Evolutionary conservation across 352 stramenopile species (phyloP).

Genomic region (Phytophthora aleatoria): DNA sequence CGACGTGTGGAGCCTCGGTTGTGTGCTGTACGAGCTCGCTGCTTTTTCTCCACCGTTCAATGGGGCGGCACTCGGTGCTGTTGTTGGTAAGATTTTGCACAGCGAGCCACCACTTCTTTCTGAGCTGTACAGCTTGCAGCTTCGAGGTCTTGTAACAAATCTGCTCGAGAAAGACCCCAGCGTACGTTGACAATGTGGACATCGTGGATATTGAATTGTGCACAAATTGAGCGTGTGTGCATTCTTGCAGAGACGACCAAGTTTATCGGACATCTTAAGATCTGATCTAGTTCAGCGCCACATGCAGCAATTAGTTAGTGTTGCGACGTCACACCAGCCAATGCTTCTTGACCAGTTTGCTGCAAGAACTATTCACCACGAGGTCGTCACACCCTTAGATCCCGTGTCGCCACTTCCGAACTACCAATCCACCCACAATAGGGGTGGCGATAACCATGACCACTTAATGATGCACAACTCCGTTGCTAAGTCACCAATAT

Average conservation of each 20-base stretch:
- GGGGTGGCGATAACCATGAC: background rate
- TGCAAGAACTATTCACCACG: slow-evolving; percentile 1
- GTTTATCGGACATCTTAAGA: slow-evolving; percentile 27
- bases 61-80: slow-evolving; percentile 54
- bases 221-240: background rate
- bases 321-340: slow-evolving; percentile 36
- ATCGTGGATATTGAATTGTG: background rate
- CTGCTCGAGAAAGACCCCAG: slow-evolving; percentile 54
- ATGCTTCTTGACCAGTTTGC: slow-evolving; percentile 34
- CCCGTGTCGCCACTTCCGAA: slow-evolving; percentile 3
- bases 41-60: slow-evolving; percentile 63
- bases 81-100: slow-evolving; percentile 64
- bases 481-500: background rate
- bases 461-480: background rate
- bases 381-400: background rate
- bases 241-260: slow-evolving; percentile 30
- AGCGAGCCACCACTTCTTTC: slow-evolving; percentile 36
- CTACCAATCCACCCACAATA: background rate
- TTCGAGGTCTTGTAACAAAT: slow-evolving; percentile 34
- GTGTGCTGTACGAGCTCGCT: slow-evolving; percentile 81
- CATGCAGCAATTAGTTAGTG: slow-evolving; percentile 38
- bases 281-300: slow-evolving; percentile 34
- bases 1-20: slow-evolving; percentile 87
- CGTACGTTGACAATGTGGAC: slow-evolving; percentile 13
- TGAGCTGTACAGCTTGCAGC: slow-evolving; percentile 29